Evolutionary conservation across 177 flowering plant genomes (phyloP).

Genomic region (Telopea speciosissima): DNA sequence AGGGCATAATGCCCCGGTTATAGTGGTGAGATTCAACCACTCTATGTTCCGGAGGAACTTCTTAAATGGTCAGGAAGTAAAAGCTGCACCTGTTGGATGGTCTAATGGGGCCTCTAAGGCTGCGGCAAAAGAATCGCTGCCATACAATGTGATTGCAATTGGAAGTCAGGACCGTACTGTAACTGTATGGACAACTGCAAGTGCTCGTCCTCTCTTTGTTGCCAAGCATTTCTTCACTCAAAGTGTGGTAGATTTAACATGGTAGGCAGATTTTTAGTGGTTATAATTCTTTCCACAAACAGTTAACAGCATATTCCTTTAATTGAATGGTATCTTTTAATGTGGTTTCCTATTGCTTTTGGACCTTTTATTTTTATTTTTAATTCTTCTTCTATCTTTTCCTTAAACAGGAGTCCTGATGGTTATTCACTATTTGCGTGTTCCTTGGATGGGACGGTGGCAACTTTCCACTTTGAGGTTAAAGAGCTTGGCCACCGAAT

Average conservation of each 20-base stretch:
- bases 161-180: slow-evolving; percentile 99
- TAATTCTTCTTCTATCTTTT: no score
- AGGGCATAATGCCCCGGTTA: slow-evolving; percentile 96
- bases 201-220: slow-evolving; percentile 98
- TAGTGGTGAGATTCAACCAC: slow-evolving; percentile 92
- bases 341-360: slow-evolving; percentile 4
- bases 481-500: slow-evolving; percentile 82
- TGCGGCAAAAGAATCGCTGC: slow-evolving; percentile 65
- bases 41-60: slow-evolving; percentile 80
- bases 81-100: slow-evolving; percentile 70
- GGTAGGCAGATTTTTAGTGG: slow-evolving; percentile 35
- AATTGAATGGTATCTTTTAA: not conserved
- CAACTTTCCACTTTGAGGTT: slow-evolving; percentile 85
- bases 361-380: not conserved
- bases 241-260: slow-evolving; percentile 95
- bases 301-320: not conserved
- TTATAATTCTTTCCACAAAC: not conserved
- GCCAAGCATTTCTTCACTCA: slow-evolving; percentile 95
- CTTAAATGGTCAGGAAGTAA: slow-evolving; percentile 51
- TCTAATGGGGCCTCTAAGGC: slow-evolving; percentile 68
- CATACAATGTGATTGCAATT: slow-evolving; percentile 93
- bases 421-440: slow-evolving; percentile 96
- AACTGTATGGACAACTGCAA: slow-evolving; percentile 98
- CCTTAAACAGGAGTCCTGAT: slow-evolving; percentile 88
- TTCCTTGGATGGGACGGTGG: slow-evolving; percentile 94